Conservation (phyloP, 176 grass and related monocot genomes). For the Phragmites australis region DNA sequence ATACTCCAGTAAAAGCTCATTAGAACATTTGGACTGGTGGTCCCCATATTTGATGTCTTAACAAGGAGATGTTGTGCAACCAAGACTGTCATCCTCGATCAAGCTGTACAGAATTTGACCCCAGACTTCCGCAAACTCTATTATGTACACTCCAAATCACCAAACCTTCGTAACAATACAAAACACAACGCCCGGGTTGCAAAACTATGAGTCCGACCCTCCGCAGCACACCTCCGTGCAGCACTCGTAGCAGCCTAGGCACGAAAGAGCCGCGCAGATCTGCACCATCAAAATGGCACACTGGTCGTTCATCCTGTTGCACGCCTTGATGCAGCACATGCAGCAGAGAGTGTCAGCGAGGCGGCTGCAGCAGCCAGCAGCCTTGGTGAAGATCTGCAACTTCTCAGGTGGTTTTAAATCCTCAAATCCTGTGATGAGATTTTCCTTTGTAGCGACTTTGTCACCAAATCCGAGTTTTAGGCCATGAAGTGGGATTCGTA, state of each 20-base stretch:
- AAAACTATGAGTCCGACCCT: constrained; percentile 44
- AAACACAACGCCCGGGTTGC: not conserved
- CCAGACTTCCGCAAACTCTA: not conserved
- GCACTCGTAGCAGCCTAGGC: constrained; percentile 83
- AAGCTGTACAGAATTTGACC: constrained; percentile 8
- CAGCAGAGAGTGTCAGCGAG: constrained; percentile 68
- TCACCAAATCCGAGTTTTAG: constrained; percentile 73
- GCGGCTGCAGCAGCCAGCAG: constrained; percentile 58
- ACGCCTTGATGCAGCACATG: constrained; percentile 75
- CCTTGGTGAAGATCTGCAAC: constrained; percentile 50
- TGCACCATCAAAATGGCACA: constrained; percentile 62
- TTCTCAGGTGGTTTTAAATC: constrained; percentile 47
- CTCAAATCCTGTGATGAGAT: constrained; percentile 42
- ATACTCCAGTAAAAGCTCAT: not conserved
- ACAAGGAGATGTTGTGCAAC: constrained; percentile 22
- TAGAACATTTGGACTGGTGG: not conserved
- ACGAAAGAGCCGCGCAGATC: constrained; percentile 64
- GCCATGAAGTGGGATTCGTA: constrained; percentile 34
- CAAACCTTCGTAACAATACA: constrained; percentile 15
- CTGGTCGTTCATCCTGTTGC: constrained; percentile 76
- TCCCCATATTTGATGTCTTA: not conserved
- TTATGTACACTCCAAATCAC: constrained; percentile 41
- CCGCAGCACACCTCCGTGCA: constrained; percentile 64
- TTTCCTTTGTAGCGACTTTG: constrained; percentile 63
- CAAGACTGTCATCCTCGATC: constrained; percentile 25